Percentiles rank a stretch among this genome's conserved stretches.
Conservation (phyloP, 2,329 filamentous ascomycete species). For the Colletotrichum trifolii region DNA sequence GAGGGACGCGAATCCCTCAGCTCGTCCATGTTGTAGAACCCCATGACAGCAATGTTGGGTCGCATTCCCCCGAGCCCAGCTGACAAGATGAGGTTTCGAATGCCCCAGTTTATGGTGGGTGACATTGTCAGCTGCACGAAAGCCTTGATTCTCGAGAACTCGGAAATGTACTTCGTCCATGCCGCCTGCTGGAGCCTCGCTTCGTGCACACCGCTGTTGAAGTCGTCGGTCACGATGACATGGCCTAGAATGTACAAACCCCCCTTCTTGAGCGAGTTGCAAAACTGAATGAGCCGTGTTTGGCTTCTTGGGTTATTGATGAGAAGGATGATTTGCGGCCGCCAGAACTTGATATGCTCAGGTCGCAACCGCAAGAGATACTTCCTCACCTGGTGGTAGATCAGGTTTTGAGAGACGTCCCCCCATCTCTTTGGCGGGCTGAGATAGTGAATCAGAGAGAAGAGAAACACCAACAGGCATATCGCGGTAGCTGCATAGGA, state of each 20-base stretch:
- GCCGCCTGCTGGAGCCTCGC: slow-evolving; percentile 82
- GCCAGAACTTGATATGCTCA: slow-evolving; percentile 94
- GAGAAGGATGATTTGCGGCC: slow-evolving; percentile 86
- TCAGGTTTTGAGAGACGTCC: slow-evolving; percentile 88
- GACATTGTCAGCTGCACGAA: slow-evolving; percentile 90
- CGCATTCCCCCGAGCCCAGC: slow-evolving; percentile 89
- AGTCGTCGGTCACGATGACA: slow-evolving; percentile 88
- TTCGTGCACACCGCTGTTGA: slow-evolving; percentile 81
- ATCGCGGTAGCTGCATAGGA: slow-evolving; percentile 82
- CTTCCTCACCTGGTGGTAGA: slow-evolving; percentile 87
- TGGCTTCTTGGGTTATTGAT: slow-evolving; percentile 86
- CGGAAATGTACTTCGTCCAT: slow-evolving; percentile 86
- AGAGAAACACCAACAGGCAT: slow-evolving; percentile 78
- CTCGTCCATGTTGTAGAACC: slow-evolving; percentile 84
- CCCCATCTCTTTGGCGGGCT: slow-evolving; percentile 90
- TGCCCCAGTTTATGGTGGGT: slow-evolving; percentile 85
- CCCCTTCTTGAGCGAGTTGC: slow-evolving; percentile 91
- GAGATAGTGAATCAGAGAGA: slow-evolving; percentile 86
- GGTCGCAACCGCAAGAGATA: slow-evolving; percentile 85
- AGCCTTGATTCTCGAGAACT: slow-evolving; percentile 87
- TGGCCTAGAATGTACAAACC: slow-evolving; percentile 87
- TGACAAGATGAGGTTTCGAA: slow-evolving; percentile 83
- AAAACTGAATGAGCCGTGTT: slow-evolving; percentile 88
- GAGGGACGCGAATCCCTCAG: slow-evolving; percentile 70
- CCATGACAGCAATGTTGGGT: slow-evolving; percentile 86